phyloP scores from a whole-genome alignment of 1,284 basidiomycete genomes.

The Ustilago crameri region DNA sequence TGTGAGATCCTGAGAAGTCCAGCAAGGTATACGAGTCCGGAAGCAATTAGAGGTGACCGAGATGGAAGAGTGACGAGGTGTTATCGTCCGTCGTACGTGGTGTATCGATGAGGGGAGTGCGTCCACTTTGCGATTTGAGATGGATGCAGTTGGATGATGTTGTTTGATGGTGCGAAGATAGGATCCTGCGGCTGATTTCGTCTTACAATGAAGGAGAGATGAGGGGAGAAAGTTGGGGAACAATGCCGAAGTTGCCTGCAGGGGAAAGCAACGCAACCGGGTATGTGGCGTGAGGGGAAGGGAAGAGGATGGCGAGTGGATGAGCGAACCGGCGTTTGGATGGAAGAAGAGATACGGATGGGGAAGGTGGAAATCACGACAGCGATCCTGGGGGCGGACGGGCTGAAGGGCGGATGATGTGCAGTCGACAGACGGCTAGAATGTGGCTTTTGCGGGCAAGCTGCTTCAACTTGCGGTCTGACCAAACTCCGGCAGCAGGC shows the following conservation, averaged over 20 bases:
- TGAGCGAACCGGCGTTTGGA: background rate
- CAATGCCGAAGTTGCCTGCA: constrained; percentile 11
- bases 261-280: background rate
- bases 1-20: background rate
- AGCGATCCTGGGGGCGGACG: background rate
- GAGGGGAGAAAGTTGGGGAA: background rate
- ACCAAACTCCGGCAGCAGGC: background rate
- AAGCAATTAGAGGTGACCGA: background rate
- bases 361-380: background rate
- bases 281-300: constrained; percentile 7
- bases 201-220: constrained; percentile 4
- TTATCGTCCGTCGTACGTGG: background rate
- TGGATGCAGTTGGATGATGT: background rate
- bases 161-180: background rate
- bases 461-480: background rate
- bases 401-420: background rate
- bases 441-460: background rate
- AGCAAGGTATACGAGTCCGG: background rate
- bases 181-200: background rate
- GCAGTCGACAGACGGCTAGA: too few species aligned
- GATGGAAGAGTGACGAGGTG: background rate
- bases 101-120: background rate
- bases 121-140: background rate
- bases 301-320: background rate
- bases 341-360: background rate